Base-by-base conservation (phyloP, 129 eudicot genomes). In the Lonicera japonica region DNA sequence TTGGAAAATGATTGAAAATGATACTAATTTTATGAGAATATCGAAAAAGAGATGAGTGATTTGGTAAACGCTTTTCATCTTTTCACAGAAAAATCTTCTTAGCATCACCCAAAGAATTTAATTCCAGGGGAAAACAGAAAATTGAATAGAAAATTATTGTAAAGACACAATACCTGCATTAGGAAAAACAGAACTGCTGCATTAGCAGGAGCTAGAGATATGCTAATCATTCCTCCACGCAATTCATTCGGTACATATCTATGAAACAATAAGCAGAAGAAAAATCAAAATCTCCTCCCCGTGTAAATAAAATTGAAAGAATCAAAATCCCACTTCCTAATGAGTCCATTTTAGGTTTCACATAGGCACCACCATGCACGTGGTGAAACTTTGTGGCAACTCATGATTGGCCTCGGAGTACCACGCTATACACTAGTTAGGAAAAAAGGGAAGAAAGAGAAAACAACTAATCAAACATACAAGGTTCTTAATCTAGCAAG, bases 191-290 rank as follows among this genome's bases (percentile, higher is more conserved):
- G 66, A 43, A 79, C 23, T 34, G 80, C 80, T 25, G 83, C 85
- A 79, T 77, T 78, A 58, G 92, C 95, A 14, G 99, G 99, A 51
- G 80, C 90, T 66, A 85, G 67, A 70, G 95, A 85, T 18, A 94
- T 73, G 53, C 95, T 80, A 63, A 85, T 86, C 87, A 88, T 88
- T 69, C 96, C 96, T 73, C 95, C 96, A 36, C 99, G 96, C 71
- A 88, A 69, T 68, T 88, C 95, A 73, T 88, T 85, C 10, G 99
- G 99, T 66, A 94, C 94, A 60, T 85, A 88, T 78, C 99, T 94
- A 71, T 54, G 10, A 66, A 76, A 19, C 23, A 58, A 43, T 29
- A 38, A 53, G 70, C 19, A 50, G 24, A 61, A 70, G 43, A 25
- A 23, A 21, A 41, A 65, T 39, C 11, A 41, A 18, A 66, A 60